These are phyloP conservation scores for Ophiostoma sp. DNA, from an alignment of 2,329 filamentous ascomycete genomes.

Conservation along the genomic window DNA sequence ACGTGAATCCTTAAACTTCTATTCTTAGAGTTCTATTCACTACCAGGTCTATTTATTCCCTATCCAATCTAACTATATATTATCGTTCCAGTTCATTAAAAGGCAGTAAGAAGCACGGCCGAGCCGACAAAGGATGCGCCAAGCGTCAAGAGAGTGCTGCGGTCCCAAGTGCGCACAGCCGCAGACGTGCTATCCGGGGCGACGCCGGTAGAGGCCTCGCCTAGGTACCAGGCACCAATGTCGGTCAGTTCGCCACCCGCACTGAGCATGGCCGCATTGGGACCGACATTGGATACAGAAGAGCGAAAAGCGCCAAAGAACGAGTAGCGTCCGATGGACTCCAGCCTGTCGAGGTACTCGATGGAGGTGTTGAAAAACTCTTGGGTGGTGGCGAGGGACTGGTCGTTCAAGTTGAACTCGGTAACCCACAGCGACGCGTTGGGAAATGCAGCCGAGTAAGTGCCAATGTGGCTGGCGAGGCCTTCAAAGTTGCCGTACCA, in stretches of 20 bases:
- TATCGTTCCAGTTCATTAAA: not conserved
- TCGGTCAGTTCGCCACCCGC: slow-evolving; percentile 64
- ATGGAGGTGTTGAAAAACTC: slow-evolving; percentile 62
- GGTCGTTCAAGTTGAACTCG: slow-evolving; percentile 62
- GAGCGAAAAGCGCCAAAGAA: slow-evolving; percentile 73
- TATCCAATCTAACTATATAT: not conserved
- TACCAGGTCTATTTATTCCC: not conserved
- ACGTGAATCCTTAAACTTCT: too few species aligned
- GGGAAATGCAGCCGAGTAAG: slow-evolving; percentile 53
- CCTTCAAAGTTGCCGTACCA: slow-evolving; percentile 68
- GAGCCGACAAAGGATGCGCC: not conserved
- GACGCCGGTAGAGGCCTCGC: slow-evolving; percentile 46
- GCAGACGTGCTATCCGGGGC: slow-evolving; percentile 31
- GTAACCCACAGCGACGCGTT: slow-evolving; percentile 68
- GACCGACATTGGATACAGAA: slow-evolving; percentile 65
- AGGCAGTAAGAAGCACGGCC: not conserved
- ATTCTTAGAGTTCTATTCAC: too few species aligned
- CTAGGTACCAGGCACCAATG: slow-evolving; percentile 74
- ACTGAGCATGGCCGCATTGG: slow-evolving; percentile 66
- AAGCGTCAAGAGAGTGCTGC: not conserved
- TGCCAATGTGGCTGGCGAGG: slow-evolving; percentile 60
- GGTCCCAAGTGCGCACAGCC: not conserved
- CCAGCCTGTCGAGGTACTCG: slow-evolving; percentile 61
- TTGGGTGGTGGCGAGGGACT: slow-evolving; percentile 53
- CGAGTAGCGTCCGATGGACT: slow-evolving; percentile 62